Conservation (phyloP, 805 yeast species). For the Candida mattraensis region DNA sequence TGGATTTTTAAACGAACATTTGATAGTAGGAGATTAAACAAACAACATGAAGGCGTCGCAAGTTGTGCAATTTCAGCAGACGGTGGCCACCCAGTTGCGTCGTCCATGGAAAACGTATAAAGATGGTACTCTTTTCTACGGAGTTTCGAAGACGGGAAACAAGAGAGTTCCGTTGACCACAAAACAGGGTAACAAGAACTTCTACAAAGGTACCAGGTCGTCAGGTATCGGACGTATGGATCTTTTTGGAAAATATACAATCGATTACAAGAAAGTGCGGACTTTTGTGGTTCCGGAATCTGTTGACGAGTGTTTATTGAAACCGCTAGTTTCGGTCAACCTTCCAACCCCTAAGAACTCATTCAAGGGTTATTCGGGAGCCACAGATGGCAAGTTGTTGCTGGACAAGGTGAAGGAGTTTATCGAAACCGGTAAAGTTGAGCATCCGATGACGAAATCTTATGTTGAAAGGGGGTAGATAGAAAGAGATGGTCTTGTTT, state of each 20-base stretch:
- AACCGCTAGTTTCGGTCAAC: conserved; percentile 76
- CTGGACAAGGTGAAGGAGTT: conserved; percentile 72
- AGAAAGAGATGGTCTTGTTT: background rate
- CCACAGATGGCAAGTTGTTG: conserved; percentile 71
- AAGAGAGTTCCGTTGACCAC: conserved; percentile 83
- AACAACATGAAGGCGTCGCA: conserved; percentile 59
- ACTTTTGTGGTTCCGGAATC: conserved; percentile 80
- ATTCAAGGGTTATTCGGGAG: conserved; percentile 65
- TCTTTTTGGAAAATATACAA: conserved; percentile 66
- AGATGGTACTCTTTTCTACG: conserved; percentile 85
- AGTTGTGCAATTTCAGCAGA: conserved; percentile 45
- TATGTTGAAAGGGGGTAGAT: conserved; percentile 39
- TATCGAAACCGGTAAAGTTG: conserved; percentile 67
- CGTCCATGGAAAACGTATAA: conserved; percentile 88
- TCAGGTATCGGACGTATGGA: conserved; percentile 87
- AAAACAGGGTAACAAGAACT: conserved; percentile 91
- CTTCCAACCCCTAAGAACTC: conserved; percentile 69
- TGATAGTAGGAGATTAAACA: conserved; percentile 1
- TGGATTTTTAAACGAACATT: conserved; percentile 1
- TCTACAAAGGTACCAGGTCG: conserved; percentile 95
- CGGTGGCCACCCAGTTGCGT: conserved; percentile 49
- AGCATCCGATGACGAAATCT: conserved; percentile 30
- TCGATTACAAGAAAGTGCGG: conserved; percentile 84
- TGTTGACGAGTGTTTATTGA: conserved; percentile 40
- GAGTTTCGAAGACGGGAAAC: conserved; percentile 73